Base-by-base conservation (phyloP, 352 stramenopile genomes). In the Saprolegnia parasitica region DNA sequence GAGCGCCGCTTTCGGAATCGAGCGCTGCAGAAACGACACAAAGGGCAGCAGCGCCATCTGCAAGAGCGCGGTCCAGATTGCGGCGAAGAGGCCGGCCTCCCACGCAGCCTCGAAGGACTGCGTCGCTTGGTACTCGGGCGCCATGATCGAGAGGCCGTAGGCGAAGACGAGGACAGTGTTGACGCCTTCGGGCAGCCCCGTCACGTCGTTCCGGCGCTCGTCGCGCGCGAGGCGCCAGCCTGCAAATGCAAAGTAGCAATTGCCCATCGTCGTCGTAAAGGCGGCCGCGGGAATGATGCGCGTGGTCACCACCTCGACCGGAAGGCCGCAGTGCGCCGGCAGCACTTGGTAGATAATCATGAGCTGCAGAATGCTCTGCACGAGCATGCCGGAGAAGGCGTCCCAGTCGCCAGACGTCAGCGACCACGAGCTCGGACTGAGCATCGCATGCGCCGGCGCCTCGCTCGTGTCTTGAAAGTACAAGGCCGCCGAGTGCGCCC, bases 91-190 rank as follows among this genome's bases (percentile, higher is more conserved):
- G 24, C 68, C 73, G 1, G 66, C 72, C 45, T 77, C 74, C 68
- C 76, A 80, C 10, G 77, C 71, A 0, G 56, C 50, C 9, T 76
- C 60, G 1, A 71, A 67, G 35, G 70, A 75, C 21, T 71, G 49
- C 3, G 75, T 80, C 8, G 68, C 71, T 18, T 75, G 54, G 55
- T 77, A 79, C 49, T 80, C 77, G 13, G 77, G 77, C 11, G 72
- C 72, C 75, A 80, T 79, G 57, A 83, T 73, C 15, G 73, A 76
- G 6, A 80, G 50, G 37, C 72, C 73, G 57, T 81, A 83, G 0
- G 76, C 74, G 54, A 82, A 82, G 0, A 82, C 74, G 0, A 82
- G 56, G n/a, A 82, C 74, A 0, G 76, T 82, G 70, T 80, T 82
- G 39, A 80, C 56, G 23, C 76, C 76, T 23, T 82, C 70, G n/a